These are phyloP conservation scores for Fraxinus albicans DNA, from an alignment of 305 asterid species.

Conservation along the genomic window DNA sequence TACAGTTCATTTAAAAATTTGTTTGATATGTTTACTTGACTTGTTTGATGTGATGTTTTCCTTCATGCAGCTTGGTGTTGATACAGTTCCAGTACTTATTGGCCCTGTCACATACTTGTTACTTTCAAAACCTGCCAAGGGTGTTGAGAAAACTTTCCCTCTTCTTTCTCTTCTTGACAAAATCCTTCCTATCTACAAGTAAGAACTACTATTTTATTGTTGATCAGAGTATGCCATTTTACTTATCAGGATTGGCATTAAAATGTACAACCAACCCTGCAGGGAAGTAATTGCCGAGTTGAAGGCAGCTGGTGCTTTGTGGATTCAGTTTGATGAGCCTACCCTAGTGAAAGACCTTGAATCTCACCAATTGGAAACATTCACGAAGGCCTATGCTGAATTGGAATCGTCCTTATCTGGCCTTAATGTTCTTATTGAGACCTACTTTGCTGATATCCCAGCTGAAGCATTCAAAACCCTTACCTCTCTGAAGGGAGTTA, in stretches of 20 bases:
- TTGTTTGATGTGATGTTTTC: not conserved
- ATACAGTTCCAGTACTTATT: conserved; percentile 45
- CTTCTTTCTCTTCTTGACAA: conserved; percentile 45
- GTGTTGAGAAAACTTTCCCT: conserved; percentile 40
- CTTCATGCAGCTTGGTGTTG: conserved; percentile 45
- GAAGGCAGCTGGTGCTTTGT: conserved; percentile 62
- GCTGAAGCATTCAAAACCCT: conserved; percentile 46
- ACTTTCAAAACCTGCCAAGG: conserved; percentile 53
- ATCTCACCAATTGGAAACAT: conserved; percentile 55
- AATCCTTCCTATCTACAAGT: conserved; percentile 46
- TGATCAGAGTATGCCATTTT: not conserved
- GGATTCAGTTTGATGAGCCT: conserved; percentile 68
- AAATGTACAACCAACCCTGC: not conserved
- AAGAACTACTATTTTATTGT: conserved; percentile 10
- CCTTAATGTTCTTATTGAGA: conserved; percentile 51
- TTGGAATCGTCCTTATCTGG: conserved; percentile 51
- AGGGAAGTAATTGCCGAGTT: conserved; percentile 48
- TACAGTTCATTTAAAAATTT: not conserved
- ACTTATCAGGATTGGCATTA: not conserved
- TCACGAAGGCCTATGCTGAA: conserved; percentile 52
- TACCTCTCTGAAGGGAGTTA: conserved; percentile 48
- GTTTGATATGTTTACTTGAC: not conserved
- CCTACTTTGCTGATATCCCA: conserved; percentile 65
- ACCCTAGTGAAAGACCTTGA: conserved; percentile 61
- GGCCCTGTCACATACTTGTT: conserved; percentile 51